A percentile compares a stretch with the other conserved stretches of the same genome.
Evolutionary conservation across 495 filamentous ascomycete species (phyloP).

Genomic region (Pseudotulostoma volvatum): DNA sequence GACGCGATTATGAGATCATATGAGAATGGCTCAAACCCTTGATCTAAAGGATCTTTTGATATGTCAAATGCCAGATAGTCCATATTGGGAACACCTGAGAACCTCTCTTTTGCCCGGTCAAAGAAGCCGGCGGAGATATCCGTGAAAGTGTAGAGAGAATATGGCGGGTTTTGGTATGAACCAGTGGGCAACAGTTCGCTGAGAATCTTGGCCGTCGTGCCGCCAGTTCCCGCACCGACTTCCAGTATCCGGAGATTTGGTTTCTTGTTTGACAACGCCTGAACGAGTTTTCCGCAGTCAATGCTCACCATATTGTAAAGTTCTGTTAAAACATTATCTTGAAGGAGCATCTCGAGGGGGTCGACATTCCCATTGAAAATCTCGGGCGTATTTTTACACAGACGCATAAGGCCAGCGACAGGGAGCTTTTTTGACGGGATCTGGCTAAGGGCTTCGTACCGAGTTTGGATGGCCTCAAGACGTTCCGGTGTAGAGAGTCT

Average conservation of each 20-base stretch:
- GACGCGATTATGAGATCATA: conserved; percentile 39
- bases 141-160: conserved; percentile 24
- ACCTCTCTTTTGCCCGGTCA: conserved; percentile 25
- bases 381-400: neutral
- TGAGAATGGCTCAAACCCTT: conserved; percentile 27
- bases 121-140: conserved; percentile 36
- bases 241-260: conserved; percentile 28
- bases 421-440: too few relatives aligned
- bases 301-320: conserved; percentile 13
- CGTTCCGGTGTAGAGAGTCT: too few relatives aligned
- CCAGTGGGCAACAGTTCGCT: conserved; percentile 2
- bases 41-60: conserved; percentile 24
- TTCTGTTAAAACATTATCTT: conserved; percentile 10
- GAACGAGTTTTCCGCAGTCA: conserved; percentile 6
- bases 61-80: conserved; percentile 32
- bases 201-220: conserved; percentile 11
- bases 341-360: conserved; percentile 14
- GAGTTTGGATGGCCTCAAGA: too few relatives aligned
- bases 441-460: too few relatives aligned
- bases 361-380: conserved; percentile 7
- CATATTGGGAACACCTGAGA: conserved; percentile 22
- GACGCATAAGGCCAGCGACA: neutral
- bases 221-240: conserved; percentile 31
- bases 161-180: conserved; percentile 1
- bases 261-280: conserved; percentile 17